phyloP scores from a whole-genome alignment of 441 rosid genomes.

The Corymbia calophylla region DNA sequence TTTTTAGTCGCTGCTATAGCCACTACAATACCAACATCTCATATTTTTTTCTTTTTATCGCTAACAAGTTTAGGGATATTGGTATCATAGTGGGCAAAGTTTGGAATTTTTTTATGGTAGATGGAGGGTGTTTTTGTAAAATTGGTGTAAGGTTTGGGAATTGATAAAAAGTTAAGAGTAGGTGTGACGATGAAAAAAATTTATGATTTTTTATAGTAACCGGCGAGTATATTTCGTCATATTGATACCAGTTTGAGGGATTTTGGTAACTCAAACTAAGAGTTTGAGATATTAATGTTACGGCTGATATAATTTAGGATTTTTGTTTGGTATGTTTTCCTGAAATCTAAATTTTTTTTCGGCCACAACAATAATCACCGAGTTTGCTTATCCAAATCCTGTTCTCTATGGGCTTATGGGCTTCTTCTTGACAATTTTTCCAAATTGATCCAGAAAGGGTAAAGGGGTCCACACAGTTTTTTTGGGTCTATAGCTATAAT shows the following conservation, averaged over 20 bases:
- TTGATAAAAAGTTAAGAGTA: no score
- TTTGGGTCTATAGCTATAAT: background rate
- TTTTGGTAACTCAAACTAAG: background rate
- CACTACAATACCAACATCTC: background rate
- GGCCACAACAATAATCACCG: background rate
- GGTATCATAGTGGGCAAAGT: background rate
- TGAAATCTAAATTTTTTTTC: background rate
- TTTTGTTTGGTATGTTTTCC: background rate
- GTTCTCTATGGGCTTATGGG: background rate
- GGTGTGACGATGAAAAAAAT: background rate
- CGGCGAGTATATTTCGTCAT: background rate
- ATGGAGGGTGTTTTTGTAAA: background rate
- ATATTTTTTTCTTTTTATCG: background rate
- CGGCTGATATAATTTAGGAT: background rate
- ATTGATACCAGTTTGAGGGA: accelerated
- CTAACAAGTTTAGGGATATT: background rate
- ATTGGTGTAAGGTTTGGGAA: background rate
- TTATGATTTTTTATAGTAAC: background rate
- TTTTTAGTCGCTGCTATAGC: background rate
- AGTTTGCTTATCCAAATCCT: background rate
- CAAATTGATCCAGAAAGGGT: background rate
- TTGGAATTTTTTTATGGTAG: background rate
- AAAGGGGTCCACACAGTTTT: background rate
- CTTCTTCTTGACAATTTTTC: background rate
- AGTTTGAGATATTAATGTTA: background rate